A percentile compares a stretch with the other conserved stretches of the same genome.
Evolutionary conservation across 805 yeast species (phyloP).

Genomic region (Ogataea allantospora): DNA sequence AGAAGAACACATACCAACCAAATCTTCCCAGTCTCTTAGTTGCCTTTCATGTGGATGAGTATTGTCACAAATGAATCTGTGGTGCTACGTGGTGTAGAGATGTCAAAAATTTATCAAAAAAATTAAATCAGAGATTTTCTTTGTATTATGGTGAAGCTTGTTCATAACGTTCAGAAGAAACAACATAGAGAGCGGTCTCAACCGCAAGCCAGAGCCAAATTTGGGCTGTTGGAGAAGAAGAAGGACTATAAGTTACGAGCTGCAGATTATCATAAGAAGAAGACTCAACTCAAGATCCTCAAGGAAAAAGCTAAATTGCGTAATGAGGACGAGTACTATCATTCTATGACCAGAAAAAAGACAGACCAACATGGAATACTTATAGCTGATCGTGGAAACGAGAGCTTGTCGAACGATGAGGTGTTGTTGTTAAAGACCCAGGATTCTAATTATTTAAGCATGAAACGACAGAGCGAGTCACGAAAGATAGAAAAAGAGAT

Average conservation of each 20-base stretch:
- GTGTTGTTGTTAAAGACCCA: constrained; percentile 84
- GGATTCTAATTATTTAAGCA: constrained; percentile 81
- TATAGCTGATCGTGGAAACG: constrained; percentile 62
- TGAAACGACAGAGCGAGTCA: constrained; percentile 68
- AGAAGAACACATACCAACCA: not conserved
- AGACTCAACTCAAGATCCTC: constrained; percentile 65
- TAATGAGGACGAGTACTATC: constrained; percentile 95
- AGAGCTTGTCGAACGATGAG: constrained; percentile 65
- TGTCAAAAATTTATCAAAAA: constrained; percentile 6
- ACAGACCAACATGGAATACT: constrained; percentile 72
- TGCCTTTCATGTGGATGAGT: not conserved
- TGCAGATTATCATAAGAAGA: constrained; percentile 55
- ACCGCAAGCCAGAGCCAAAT: constrained; percentile 65
- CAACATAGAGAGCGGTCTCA: constrained; percentile 96
- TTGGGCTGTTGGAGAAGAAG: constrained; percentile 91
- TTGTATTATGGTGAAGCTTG: constrained; percentile 64
- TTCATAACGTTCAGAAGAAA: constrained; percentile 90
- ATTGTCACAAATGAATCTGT: not conserved
- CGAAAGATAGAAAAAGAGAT: constrained; percentile 60
- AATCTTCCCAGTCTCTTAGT: not conserved
- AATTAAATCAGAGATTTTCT: constrained; percentile 1
- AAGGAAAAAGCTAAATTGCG: constrained; percentile 68
- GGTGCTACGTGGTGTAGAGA: constrained; percentile 9
- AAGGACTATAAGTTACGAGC: constrained; percentile 68
- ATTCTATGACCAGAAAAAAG: constrained; percentile 75